Conservation (phyloP, 768 basidiomycete species). For the Naganishia onofrii region DNA sequence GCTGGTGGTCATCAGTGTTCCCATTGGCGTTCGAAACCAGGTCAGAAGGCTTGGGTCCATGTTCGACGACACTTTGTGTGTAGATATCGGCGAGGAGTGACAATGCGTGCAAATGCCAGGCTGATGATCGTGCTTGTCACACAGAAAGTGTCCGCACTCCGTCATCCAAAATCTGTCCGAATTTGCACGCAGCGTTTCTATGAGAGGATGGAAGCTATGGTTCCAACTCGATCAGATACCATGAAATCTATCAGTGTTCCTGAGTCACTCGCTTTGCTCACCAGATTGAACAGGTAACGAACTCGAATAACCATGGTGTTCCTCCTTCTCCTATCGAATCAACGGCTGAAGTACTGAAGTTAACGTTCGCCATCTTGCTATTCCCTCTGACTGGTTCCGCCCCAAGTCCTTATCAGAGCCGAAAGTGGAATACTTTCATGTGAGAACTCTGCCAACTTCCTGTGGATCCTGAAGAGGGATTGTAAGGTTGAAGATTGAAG, state of each 20-base stretch:
- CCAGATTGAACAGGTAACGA: conserved; percentile 31
- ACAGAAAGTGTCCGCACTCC: conserved; percentile 33
- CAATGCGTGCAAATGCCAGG: conserved; percentile 28
- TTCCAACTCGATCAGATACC: neutral
- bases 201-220: conserved; percentile 21
- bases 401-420: too few relatives aligned
- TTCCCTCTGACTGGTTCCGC: neutral
- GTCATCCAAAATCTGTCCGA: conserved; percentile 33
- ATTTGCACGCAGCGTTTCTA: conserved; percentile 17
- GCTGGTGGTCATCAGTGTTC: conserved; percentile 7
- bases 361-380: conserved; percentile 11
- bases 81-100: conserved; percentile 16
- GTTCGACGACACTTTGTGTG: conserved; percentile 15
- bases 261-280: neutral
- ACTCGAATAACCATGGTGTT: conserved; percentile 31
- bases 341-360: conserved; percentile 9
- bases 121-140: conserved; percentile 30
- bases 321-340: conserved; percentile 15
- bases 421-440: too few relatives aligned
- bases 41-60: conserved; percentile 26
- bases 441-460: neutral
- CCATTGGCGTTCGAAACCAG: conserved; percentile 28
- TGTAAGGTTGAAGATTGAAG: too few relatives aligned
- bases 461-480: too few relatives aligned
- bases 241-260: neutral